These are phyloP conservation scores for Coemansia sp. DNA, from an alignment of 192 early-diverging fungal species.

Conservation along the genomic window DNA sequence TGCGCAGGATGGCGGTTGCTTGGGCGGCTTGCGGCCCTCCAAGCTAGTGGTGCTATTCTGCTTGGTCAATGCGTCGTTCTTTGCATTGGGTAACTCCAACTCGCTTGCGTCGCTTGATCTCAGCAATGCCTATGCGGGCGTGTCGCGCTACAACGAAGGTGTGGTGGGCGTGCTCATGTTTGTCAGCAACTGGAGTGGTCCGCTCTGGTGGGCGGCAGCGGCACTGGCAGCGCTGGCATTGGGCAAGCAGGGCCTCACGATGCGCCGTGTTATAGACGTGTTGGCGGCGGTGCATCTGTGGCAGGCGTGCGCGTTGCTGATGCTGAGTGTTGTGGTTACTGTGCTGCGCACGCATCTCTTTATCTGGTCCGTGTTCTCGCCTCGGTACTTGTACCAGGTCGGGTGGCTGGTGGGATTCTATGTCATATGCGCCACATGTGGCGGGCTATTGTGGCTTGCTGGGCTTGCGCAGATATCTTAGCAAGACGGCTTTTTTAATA, in stretches of 20 bases:
- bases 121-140: constrained; percentile 72
- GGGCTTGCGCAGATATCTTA: not conserved
- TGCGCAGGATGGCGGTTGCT: not conserved
- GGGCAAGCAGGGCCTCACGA: not conserved
- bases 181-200: constrained; percentile 69
- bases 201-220: constrained; percentile 62
- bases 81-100: constrained; percentile 70
- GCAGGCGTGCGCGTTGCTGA: constrained; percentile 56
- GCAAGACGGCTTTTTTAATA: not conserved
- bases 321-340: constrained; percentile 63
- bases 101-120: constrained; percentile 77
- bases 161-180: constrained; percentile 69
- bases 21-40: constrained; percentile 24
- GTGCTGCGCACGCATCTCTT: constrained; percentile 68
- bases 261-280: constrained; percentile 4
- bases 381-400: constrained; percentile 74
- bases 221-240: constrained; percentile 26
- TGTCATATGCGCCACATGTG: constrained; percentile 17
- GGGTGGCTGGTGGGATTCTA: constrained; percentile 60
- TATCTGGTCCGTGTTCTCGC: constrained; percentile 84
- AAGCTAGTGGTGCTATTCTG: constrained; percentile 45
- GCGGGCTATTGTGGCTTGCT: constrained; percentile 25
- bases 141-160: constrained; percentile 60
- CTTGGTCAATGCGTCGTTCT: constrained; percentile 60
- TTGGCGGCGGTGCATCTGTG: constrained; percentile 22